Base-by-base conservation (phyloP, 768 basidiomycete genomes). In the Naematelia aurantialba region DNA sequence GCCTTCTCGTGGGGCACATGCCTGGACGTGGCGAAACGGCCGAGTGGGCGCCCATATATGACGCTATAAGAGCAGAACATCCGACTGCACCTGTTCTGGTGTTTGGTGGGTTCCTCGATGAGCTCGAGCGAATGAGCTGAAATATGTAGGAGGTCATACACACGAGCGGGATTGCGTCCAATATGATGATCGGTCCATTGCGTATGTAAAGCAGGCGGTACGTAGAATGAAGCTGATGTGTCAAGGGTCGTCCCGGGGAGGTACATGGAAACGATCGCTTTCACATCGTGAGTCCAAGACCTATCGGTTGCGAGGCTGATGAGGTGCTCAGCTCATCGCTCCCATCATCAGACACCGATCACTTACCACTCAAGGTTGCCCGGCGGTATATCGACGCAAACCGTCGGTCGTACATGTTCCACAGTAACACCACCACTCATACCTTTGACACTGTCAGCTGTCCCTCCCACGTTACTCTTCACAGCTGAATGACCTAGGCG, bases 221-320 rank as follows among this genome's bases (percentile, higher is more conserved):
- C 49, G 10, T 30, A 52, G 21, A 45, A 24, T 31, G 21, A 14
- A 25, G 30, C 42, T 44, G 2, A 45, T 14, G 26, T 21, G 24
- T 39, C 13, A 56, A 71, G 72, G 24, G 61, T 76, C 12, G 73
- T 73, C 12, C 69, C 70, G 0, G 75, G 92, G 17, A 81, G 89
- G 22, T 94, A 93, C 72, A 88, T 94, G 87, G 92, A 96, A 78
- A 96, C 91, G 10, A 80, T 93, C 55, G 90, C 89, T 14, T 76
- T 73, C 62, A 66, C 71, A 10, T 76, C 75, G 75, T 87, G 25
- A 66, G 77, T 66, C 12, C 11, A n/a, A 14, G 19, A 17, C 42
- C 26, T 22, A 2, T 25, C 24, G 42, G 4, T 42, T 4, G 12
- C 21, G 22, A 29, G 29, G 47, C 45, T 51, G 49, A 29, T 42